Conservation (phyloP, 345 rosid genomes). For the Lenwebbia sp. region DNA sequence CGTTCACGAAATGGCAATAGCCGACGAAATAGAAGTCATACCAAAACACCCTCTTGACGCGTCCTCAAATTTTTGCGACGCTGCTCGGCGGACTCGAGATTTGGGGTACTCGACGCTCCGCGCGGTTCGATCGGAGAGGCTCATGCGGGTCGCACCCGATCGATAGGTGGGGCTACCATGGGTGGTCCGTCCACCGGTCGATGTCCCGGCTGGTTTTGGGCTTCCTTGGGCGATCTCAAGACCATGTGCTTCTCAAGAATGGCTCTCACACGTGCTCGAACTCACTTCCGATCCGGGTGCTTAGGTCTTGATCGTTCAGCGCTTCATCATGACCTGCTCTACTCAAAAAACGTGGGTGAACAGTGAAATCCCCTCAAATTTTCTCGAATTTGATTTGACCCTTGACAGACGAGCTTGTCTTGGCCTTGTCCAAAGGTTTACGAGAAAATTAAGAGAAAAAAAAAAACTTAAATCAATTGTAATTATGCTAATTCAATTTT, state of each 20-base stretch:
- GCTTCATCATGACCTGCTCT: neutral
- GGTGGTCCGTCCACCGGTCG: neutral
- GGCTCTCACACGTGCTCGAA: neutral
- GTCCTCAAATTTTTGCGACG: neutral
- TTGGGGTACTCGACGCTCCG: neutral
- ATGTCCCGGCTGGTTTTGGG: neutral
- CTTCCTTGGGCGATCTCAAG: neutral
- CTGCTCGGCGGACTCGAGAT: neutral
- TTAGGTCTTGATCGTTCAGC: neutral
- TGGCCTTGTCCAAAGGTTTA: neutral
- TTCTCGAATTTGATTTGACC: neutral
- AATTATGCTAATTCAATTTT: too few species aligned
- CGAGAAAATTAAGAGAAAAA: too few species aligned
- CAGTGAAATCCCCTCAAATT: neutral
- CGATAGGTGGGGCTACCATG: neutral
- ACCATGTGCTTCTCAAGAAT: neutral
- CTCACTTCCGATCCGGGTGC: neutral
- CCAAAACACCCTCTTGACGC: neutral
- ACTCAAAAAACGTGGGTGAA: neutral
- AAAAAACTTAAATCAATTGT: too few species aligned
- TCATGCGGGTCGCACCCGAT: neutral
- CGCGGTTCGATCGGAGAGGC: neutral
- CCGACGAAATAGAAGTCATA: neutral
- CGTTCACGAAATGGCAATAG: neutral
- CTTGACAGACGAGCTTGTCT: neutral